Evolutionary conservation across 352 stramenopile genomes (phyloP).

Genomic region (Phytophthora tubulina): DNA sequence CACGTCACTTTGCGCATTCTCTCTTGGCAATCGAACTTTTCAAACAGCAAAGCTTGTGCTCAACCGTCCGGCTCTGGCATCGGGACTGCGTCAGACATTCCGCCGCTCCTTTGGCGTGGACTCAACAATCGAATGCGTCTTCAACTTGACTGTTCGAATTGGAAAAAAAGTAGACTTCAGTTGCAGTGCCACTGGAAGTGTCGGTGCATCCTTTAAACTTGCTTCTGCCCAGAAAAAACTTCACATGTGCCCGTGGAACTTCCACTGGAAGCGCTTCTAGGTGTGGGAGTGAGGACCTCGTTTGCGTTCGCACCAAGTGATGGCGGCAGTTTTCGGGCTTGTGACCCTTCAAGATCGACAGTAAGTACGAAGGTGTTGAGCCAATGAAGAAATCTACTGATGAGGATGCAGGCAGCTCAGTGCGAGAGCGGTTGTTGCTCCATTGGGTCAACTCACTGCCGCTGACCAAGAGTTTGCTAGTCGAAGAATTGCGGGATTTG

Average conservation of each 20-base stretch:
- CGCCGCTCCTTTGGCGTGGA: constrained; percentile 23
- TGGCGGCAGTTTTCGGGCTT: constrained; percentile 12
- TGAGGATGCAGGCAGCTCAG: not conserved
- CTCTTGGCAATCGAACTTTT: constrained; percentile 10
- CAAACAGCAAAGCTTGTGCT: constrained; percentile 27
- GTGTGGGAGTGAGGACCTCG: no score
- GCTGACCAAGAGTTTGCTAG: constrained; percentile 63
- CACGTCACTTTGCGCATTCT: not conserved
- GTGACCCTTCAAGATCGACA: constrained; percentile 36
- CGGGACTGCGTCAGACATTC: constrained; percentile 10
- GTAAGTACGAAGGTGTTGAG: not conserved
- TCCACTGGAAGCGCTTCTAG: not conserved
- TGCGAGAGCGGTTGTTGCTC: constrained; percentile 55
- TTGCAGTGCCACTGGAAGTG: no score
- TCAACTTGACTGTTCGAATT: constrained; percentile 17
- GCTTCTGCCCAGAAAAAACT: not conserved
- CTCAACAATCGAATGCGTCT: constrained; percentile 32
- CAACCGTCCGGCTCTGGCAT: constrained; percentile 14
- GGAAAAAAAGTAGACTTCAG: not conserved
- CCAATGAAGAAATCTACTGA: not conserved
- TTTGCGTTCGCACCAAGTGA: not conserved
- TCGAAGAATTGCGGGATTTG: constrained; percentile 63
- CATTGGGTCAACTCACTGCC: constrained; percentile 85
- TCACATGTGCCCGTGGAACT: constrained; percentile 34
- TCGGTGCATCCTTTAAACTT: no score